A percentile compares a stretch with the other conserved stretches of the same genome.
Conservation (phyloP, 2,329 filamentous ascomycete genomes). For the Chaetoscypha palmicola region DNA sequence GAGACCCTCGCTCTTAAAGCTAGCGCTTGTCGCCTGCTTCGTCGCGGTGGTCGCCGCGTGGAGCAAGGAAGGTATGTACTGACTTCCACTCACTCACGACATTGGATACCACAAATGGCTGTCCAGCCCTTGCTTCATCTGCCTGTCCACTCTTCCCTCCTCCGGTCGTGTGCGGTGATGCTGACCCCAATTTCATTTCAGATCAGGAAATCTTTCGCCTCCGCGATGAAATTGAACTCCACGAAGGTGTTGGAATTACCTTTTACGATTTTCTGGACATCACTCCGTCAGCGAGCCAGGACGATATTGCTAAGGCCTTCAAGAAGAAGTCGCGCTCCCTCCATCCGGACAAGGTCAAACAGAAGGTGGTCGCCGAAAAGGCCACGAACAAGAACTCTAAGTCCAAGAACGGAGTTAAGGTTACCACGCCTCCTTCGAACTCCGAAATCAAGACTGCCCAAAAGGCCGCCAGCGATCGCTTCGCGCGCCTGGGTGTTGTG, state of each 20-base stretch:
- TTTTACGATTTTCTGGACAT: constrained; percentile 95
- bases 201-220: constrained; percentile 98
- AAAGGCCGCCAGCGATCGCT: constrained; percentile 75
- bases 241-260: constrained; percentile 71
- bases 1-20: constrained; percentile 27
- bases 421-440: constrained; percentile 64
- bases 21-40: constrained; percentile 28
- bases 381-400: constrained; percentile 43
- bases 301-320: constrained; percentile 91
- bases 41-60: constrained; percentile 29
- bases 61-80: constrained; percentile 34
- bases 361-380: constrained; percentile 66
- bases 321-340: constrained; percentile 76
- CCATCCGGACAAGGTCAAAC: constrained; percentile 94
- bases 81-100: background rate
- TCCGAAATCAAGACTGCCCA: constrained; percentile 70
- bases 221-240: constrained; percentile 71
- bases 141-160: background rate
- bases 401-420: constrained; percentile 53
- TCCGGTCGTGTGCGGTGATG: constrained; percentile 10
- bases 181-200: constrained; percentile 34
- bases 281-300: constrained; percentile 62
- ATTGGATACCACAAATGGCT: background rate
- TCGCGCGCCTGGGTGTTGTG: constrained; percentile 77
- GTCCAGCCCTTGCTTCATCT: constrained; percentile 1